Base-by-base conservation (phyloP, 2,329 filamentous ascomycete species). In the Emydomyces testavorans region DNA sequence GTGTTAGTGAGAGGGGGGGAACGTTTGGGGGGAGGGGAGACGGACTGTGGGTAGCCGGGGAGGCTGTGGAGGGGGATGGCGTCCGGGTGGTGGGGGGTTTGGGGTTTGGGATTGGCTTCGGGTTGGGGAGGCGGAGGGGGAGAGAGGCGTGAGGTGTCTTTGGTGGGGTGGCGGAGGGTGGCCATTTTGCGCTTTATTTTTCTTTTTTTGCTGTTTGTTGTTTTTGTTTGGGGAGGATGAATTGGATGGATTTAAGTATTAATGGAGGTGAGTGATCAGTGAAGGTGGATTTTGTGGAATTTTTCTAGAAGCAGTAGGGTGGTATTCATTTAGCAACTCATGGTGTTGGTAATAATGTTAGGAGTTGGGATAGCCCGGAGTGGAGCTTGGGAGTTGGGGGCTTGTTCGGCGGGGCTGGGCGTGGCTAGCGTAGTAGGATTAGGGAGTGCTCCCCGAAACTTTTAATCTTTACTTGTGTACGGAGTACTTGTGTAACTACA, bases 111-210 rank as follows among this genome's bases (percentile, higher is more conserved):
- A 24, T 38, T 37, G 44, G 7, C 23, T 13, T 42, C 23, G n/a
- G 6, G 6, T 8, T 31, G 37, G 10, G 26, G 7, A 15, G 36
- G 18, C 49, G 66, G 65, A 50, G 62, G 52, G 23, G 57, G 54
- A 4, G 50, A 54, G 35, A 20, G 18, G 31, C 8, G 35, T 11
- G n/a, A 4, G 29, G n/a, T 31, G 13, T 29, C 43, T 29, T 40
- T 20, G 32, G 45, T 58, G 31, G 60, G 57, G 36, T 58, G 52
- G 46, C 62, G 62, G 29, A 60, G 59, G 50, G 55, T 57, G 39
- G 62, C 60, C 62, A 65, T 65, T 23, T 45, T 60, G 47, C 41
- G 23, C 21, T 10, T 44, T n/a, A 16, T 38, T 38, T 32, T 23
- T 29, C 8, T 37, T 37, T 8, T 10, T 31, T 31, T 2, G 5